A percentile compares a stretch with the other conserved stretches of the same genome.
Evolutionary conservation across 306 rosid genomes (phyloP).

Genomic region (Malus fusca): DNA sequence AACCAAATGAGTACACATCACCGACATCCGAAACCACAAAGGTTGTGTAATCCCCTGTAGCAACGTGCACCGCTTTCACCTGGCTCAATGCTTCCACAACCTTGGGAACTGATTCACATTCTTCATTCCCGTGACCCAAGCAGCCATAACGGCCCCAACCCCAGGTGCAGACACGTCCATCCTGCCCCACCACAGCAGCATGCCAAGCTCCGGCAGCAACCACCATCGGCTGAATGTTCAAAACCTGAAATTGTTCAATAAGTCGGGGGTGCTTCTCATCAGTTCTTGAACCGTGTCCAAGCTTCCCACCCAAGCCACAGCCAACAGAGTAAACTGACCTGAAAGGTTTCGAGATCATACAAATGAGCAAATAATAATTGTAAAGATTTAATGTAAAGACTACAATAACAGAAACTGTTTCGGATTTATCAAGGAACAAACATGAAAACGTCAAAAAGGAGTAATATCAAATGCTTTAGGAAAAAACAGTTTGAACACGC

Average conservation of each 20-base stretch:
- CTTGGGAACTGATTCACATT: conserved; percentile 78
- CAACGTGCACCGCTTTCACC: conserved; percentile 77
- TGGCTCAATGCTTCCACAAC: conserved; percentile 67
- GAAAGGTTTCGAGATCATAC: conserved; percentile 10
- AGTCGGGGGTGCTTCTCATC: conserved; percentile 80
- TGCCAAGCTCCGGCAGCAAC: conserved; percentile 99
- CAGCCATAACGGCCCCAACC: conserved; percentile 98
- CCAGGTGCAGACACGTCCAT: conserved; percentile 97
- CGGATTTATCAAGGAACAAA: not conserved
- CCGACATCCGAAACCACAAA: conserved; percentile 76
- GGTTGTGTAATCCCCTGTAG: conserved; percentile 96
- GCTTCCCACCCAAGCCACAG: conserved; percentile 97
- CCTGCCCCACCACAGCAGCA: conserved; percentile 91
- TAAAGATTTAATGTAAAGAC: not conserved
- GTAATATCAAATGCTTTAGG: not conserved
- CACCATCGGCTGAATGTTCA: conserved; percentile 80
- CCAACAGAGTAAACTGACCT: conserved; percentile 98
- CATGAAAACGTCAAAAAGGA: not conserved
- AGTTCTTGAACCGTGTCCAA: conserved; percentile 77
- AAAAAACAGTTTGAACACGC: not conserved
- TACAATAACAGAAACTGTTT: not conserved
- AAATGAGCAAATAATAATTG: not conserved
- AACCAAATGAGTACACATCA: conserved; percentile 86
- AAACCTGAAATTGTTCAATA: conserved; percentile 56
- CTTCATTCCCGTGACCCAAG: conserved; percentile 93